Evolutionary conservation across 768 basidiomycete species (phyloP), one percentile per base, ranked within the genome.

Genomic region (Guyanaporus albipodus): DNA sequence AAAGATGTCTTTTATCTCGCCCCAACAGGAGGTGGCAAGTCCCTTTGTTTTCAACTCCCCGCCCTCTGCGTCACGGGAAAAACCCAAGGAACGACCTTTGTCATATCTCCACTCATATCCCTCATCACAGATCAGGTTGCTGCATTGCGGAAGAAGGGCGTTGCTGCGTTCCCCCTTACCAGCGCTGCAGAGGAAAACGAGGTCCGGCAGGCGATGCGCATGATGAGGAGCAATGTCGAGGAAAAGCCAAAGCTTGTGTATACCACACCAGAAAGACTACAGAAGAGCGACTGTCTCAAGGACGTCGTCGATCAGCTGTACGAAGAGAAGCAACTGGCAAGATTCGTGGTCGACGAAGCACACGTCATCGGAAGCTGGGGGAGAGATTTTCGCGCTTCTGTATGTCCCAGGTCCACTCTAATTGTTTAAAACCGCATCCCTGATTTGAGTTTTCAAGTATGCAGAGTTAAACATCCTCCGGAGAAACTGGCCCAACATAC

Each of bases 351-450:
- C 41, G 96, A 99, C 61, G 96, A 99, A 63, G 95, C 93, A 2
- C 96, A 99, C 64, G 92, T 91, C 63, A 88, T 98, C 34, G 85
- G 83, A 12, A 83, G 83, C 18, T 98, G 96, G 96, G 96, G 95
- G 6, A 83, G 93, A 59, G 86, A 93, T 61, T 94, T 96, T 59
- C 81, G 95, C 40, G 79, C 80, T n/a, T 79, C 87, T 21, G 87
- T 89, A 67, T 55, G 83, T 63, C 37, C 29, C 12, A 22, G n/a
- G 9, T 45, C 35, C 42, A 9, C 40, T 46, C 32, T 28, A 19
- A 39, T 27, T n/a, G 8, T 14, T n/a, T 24, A 10, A 36, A 26
- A 33, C 31, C 34, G 18, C n/a, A 39, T 47, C 46, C 28, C 50
- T 61, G 43, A 54, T 38, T 47, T 39, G 45, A 29, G 22, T 14